Base-by-base conservation (phyloP, 2,329 filamentous ascomycete genomes). In the Fusarium tjaetaba region DNA sequence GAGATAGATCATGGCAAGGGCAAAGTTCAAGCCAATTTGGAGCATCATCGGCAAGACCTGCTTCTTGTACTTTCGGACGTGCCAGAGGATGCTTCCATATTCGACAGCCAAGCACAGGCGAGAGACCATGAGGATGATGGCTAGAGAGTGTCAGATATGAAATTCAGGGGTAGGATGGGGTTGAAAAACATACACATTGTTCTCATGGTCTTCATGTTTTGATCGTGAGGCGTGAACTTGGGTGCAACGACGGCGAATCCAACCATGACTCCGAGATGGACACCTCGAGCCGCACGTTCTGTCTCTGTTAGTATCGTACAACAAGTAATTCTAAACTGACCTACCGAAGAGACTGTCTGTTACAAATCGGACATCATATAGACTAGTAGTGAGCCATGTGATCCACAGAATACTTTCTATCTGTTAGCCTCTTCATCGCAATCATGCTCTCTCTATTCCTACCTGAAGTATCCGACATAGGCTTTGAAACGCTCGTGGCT, bases 331-430 rank as follows among this genome's bases (percentile, higher is more conserved):
- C 7, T 4, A 18, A 11, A 8, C 8, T 36, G 4, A 3, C 77
- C 4, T 62, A 82, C 81, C 88, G 74, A 92, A 91, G 39, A 92
- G 83, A 43, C 87, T 90, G 79, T 93, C 91, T 30, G 88, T 85
- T 2, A 88, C 86, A 77, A 91, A 93, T 1, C 91, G 89, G 41
- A 92, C 87, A 79, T 93, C 91, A 78, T 90, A 92, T 3, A 92
- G 81, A 13, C 87, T 86, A 30, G 90, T 87, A 67, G 91, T 84
- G 41, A 92, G 86, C 91, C 91, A 93, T n/a, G 89, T 92, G 66
- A 91, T 88, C 91, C 90, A 93, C 11, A 92, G 82, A 24, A 92
- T 83, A 28, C 87, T 84, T 22, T n/a, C 2, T 2, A 13, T 22
- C 7, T 6, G 38, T 75, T 16, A 66, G 36, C 18, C 36, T 38